These are phyloP conservation scores for Penicillium sp. DNA, from an alignment of 2,329 filamentous ascomycete species.

Conservation along the genomic window DNA sequence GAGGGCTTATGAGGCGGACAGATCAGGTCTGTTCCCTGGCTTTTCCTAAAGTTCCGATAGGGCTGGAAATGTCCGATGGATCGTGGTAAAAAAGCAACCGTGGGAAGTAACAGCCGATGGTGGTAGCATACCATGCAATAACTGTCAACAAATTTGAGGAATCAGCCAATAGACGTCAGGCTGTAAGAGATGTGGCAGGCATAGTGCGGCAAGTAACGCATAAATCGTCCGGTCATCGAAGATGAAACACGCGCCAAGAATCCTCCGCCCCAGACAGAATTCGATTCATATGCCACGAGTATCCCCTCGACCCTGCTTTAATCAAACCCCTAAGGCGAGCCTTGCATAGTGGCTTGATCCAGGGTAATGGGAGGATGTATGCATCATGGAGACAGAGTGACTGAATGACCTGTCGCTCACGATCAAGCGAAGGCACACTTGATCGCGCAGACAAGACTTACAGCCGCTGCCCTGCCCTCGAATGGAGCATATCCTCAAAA, in stretches of 20 bases:
- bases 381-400: not conserved
- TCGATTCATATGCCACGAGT: not conserved
- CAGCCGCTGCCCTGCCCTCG: not conserved
- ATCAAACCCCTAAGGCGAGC: not conserved
- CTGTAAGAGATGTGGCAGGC: not conserved
- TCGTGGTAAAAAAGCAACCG: not conserved
- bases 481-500: not conserved
- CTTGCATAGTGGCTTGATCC: not conserved
- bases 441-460: no score
- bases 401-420: not conserved
- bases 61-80: not conserved
- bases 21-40: not conserved
- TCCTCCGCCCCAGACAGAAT: not conserved
- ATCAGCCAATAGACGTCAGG: not conserved
- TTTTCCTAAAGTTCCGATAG: not conserved
- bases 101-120: not conserved
- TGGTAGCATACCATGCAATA: not conserved
- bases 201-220: not conserved
- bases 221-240: not conserved
- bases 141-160: not conserved
- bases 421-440: not conserved
- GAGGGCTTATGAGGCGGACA: not conserved
- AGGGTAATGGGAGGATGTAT: not conserved
- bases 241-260: constrained; percentile 4
- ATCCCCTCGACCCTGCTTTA: not conserved